These are phyloP conservation scores for Echria macrotheca DNA, from an alignment of 495 filamentous ascomycete species.

Conservation along the genomic window DNA sequence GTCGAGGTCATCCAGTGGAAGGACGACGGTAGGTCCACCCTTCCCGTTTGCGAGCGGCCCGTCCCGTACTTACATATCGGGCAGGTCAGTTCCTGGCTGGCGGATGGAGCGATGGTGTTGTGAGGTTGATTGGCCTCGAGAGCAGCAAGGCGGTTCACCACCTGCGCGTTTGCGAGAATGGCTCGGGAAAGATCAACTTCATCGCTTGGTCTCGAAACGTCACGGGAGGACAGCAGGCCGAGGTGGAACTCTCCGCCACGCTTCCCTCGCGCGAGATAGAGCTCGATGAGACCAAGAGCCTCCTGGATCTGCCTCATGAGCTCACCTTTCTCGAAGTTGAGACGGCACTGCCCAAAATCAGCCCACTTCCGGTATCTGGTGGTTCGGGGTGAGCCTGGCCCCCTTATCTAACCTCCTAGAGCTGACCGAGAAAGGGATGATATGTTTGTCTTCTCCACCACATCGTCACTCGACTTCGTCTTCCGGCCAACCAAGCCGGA, in stretches of 20 bases:
- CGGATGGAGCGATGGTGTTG: slow-evolving; percentile 65
- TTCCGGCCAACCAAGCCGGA: slow-evolving; percentile 57
- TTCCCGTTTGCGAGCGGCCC: slow-evolving; percentile 4
- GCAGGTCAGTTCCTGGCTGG: slow-evolving; percentile 69
- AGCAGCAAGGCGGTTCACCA: slow-evolving; percentile 73
- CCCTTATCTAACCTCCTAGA: background rate
- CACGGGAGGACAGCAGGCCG: slow-evolving; percentile 40
- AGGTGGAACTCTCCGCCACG: background rate
- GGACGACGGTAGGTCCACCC: slow-evolving; percentile 55
- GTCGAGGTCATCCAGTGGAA: slow-evolving; percentile 66
- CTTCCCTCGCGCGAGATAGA: slow-evolving; percentile 27
- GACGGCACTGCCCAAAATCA: slow-evolving; percentile 72
- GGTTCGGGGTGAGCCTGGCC: slow-evolving; percentile 45
- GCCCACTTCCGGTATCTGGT: slow-evolving; percentile 57
- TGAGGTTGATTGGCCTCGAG: slow-evolving; percentile 68
- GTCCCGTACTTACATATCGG: slow-evolving; percentile 7
- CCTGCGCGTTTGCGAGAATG: slow-evolving; percentile 39
- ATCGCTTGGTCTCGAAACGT: slow-evolving; percentile 71
- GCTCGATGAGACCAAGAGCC: slow-evolving; percentile 30
- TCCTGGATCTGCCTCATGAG: slow-evolving; percentile 66
- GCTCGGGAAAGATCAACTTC: slow-evolving; percentile 48
- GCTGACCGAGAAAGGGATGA: slow-evolving; percentile 51
- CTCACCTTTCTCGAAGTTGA: slow-evolving; percentile 75
- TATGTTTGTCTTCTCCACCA: slow-evolving; percentile 59
- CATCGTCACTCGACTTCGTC: slow-evolving; percentile 63